These are phyloP conservation scores for Pseudocercospora macadamiae DNA, from an alignment of 2,329 filamentous ascomycete genomes.

Conservation along the genomic window DNA sequence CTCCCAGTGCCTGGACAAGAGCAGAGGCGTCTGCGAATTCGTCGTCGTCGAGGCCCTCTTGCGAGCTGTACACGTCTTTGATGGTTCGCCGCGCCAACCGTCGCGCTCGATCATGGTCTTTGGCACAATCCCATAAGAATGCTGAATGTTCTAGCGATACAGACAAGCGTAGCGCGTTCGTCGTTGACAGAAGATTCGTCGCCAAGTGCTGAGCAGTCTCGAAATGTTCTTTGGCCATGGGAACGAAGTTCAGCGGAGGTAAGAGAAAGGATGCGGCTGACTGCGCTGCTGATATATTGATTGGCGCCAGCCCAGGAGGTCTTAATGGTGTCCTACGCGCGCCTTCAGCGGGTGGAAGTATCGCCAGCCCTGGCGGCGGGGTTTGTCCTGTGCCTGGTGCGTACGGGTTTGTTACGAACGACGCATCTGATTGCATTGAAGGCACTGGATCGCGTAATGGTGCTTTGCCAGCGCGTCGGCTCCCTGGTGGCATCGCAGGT, in stretches of 20 bases:
- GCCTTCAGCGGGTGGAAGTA: slow-evolving; percentile 29
- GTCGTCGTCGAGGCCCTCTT: slow-evolving; percentile 91
- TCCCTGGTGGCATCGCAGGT: not conserved
- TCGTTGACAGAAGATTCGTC: slow-evolving; percentile 77
- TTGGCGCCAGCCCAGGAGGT: slow-evolving; percentile 45
- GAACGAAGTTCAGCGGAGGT: slow-evolving; percentile 78
- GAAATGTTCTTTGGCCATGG: slow-evolving; percentile 80
- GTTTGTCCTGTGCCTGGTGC: slow-evolving; percentile 45
- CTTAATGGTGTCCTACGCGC: slow-evolving; percentile 39
- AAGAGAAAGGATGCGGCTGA: slow-evolving; percentile 72
- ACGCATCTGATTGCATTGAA: slow-evolving; percentile 54
- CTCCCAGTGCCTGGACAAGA: slow-evolving; percentile 80
- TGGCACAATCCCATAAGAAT: slow-evolving; percentile 90
- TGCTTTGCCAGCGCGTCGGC: slow-evolving; percentile 37
- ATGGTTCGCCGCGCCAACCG: slow-evolving; percentile 80
- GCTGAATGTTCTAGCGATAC: slow-evolving; percentile 91
- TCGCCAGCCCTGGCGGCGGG: slow-evolving; percentile 40
- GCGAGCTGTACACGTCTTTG: slow-evolving; percentile 85
- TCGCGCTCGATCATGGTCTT: slow-evolving; percentile 76
- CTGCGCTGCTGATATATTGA: slow-evolving; percentile 38
- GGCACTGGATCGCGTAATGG: slow-evolving; percentile 52
- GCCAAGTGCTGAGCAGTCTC: slow-evolving; percentile 74
- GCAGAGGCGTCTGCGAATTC: slow-evolving; percentile 92
- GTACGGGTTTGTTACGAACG: slow-evolving; percentile 56
- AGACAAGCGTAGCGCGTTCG: slow-evolving; percentile 84